phyloP scores from a whole-genome alignment of 73 alveolate species.

The Tetrahymena elliotti region DNA sequence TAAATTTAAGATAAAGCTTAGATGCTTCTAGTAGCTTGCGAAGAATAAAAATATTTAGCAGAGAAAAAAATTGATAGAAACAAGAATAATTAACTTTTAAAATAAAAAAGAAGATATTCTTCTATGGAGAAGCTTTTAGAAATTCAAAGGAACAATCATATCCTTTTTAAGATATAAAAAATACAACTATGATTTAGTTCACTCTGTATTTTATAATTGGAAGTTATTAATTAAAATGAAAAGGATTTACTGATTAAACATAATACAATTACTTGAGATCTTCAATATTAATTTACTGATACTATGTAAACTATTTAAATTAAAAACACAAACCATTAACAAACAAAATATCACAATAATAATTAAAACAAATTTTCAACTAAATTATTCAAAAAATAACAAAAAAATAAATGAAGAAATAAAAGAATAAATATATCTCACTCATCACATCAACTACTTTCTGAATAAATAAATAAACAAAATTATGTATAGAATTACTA shows the following conservation, averaged over 20 bases:
- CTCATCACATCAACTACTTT: no score
- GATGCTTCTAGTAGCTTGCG: not conserved
- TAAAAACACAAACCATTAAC: no score
- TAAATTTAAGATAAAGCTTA: not conserved
- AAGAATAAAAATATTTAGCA: not conserved
- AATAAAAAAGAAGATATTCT: not conserved
- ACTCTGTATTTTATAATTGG: not conserved
- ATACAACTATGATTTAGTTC: not conserved
- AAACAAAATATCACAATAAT: no score
- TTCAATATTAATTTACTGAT: no score
- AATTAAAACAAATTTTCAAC: no score
- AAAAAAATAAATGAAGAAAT: no score
- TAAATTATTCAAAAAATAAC: no score
- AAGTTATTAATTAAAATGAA: not conserved
- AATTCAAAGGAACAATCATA: not conserved
- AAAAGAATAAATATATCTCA: no score
- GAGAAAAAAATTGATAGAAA: not conserved
- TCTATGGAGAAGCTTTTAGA: not conserved
- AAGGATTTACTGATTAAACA: not conserved
- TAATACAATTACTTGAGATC: not conserved
- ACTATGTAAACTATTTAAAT: no score
- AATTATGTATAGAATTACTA: no score
- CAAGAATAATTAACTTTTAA: not conserved
- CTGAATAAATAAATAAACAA: no score
- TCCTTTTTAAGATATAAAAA: not conserved